Evolutionary conservation across 169 alveolate species (phyloP).

Genomic region (Plasmodium vivax): DNA sequence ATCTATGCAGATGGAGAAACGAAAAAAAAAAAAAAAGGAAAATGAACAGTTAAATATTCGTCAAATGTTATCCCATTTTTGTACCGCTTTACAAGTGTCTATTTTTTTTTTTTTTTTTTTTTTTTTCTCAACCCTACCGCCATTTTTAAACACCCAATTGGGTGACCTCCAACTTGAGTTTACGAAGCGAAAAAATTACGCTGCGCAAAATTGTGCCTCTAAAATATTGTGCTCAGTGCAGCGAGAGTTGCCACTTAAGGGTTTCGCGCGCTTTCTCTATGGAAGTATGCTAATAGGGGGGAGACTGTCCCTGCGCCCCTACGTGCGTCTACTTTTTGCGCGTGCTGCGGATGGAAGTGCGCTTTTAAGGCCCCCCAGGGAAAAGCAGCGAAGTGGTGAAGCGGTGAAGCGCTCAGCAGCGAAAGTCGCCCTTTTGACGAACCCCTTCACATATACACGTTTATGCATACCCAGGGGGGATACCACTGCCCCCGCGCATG

Average conservation of each 20-base stretch:
- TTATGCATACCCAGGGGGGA: not conserved
- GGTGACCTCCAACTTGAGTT: not conserved
- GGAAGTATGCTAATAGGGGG: not conserved
- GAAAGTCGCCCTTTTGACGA: not conserved
- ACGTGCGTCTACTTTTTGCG: not conserved
- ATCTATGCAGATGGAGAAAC: not conserved
- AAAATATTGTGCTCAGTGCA: not conserved
- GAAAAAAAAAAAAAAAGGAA: not conserved
- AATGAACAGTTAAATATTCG: not conserved
- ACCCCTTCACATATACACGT: not conserved
- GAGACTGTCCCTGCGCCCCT: not conserved
- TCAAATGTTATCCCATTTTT: not conserved
- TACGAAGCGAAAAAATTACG: not conserved
- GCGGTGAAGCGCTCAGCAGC: not conserved
- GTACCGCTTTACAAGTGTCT: not conserved
- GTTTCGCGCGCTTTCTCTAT: not conserved
- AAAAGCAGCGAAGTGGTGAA: not conserved
- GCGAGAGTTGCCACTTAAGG: not conserved
- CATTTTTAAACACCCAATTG: not conserved
- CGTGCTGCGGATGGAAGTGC: not conserved
- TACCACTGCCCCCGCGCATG: not conserved
- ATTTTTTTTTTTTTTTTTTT: not conserved
- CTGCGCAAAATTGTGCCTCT: not conserved
- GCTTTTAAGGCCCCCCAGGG: not conserved
- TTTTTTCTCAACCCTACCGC: not conserved